Conservation (phyloP, 805 yeast genomes). For the Monosporozyma yasuniensis region DNA sequence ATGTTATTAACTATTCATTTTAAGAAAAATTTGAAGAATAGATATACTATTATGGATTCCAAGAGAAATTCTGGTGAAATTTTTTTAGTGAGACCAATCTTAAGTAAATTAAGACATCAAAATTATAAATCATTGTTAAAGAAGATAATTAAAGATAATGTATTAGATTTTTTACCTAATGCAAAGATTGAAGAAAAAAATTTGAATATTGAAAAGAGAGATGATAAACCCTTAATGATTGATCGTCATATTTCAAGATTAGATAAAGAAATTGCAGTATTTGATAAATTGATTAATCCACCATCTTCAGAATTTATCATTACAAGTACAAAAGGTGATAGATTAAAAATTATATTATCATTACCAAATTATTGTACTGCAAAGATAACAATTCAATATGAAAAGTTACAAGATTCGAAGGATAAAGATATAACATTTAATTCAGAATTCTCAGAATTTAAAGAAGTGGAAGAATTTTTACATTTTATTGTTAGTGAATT, state of each 20-base stretch:
- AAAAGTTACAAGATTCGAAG: not conserved
- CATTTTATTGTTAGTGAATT: conserved; percentile 27
- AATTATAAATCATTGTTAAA: conserved; percentile 22
- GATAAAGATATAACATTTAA: conserved; percentile 11
- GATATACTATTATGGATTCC: conserved; percentile 12
- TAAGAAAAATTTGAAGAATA: conserved; percentile 31
- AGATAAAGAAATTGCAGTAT: conserved; percentile 19
- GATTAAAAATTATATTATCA: conserved; percentile 13
- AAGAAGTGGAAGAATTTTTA: conserved; percentile 29
- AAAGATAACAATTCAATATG: conserved; percentile 16
- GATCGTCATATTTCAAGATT: conserved; percentile 21
- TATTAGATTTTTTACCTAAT: conserved; percentile 17
- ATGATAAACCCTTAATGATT: not conserved
- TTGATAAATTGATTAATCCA: conserved; percentile 15
- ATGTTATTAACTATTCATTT: conserved; percentile 32
- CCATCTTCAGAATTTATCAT: conserved; percentile 18
- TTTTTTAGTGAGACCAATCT: conserved; percentile 24
- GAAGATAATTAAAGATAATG: conserved; percentile 21
- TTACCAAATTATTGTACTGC: conserved; percentile 30
- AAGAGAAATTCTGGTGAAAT: conserved; percentile 13
- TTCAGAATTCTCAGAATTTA: conserved; percentile 26
- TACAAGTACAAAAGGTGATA: conserved; percentile 8
- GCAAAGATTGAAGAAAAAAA: conserved; percentile 5
- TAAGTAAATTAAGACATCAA: conserved; percentile 28
- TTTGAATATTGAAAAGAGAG: not conserved